phyloP scores from a whole-genome alignment of 2,329 filamentous ascomycete genomes.

The Shiraia sp. region DNA sequence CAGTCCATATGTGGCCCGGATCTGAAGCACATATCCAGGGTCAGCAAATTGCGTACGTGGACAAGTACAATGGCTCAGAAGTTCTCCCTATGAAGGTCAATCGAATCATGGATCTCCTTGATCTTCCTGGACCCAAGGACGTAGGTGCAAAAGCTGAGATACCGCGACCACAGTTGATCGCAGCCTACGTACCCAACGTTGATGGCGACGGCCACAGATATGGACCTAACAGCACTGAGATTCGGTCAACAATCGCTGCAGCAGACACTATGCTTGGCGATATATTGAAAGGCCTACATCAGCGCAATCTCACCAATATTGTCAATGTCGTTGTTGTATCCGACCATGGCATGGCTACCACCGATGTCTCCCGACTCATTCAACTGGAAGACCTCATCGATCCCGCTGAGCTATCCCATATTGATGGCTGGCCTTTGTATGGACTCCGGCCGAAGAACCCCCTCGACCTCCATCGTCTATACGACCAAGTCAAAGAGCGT shows the following conservation, averaged over 20 bases:
- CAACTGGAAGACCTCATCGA: constrained; percentile 91
- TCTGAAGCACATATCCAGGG: constrained; percentile 82
- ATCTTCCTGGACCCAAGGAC: constrained; percentile 74
- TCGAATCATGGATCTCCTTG: constrained; percentile 79
- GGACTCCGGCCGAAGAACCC: constrained; percentile 80
- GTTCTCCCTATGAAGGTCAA: constrained; percentile 73
- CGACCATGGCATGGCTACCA: constrained; percentile 98
- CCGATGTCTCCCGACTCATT: constrained; percentile 75
- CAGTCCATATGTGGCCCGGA: constrained; percentile 98
- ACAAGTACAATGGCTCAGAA: constrained; percentile 83
- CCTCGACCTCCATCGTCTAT: constrained; percentile 67
- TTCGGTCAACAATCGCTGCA: constrained; percentile 73
- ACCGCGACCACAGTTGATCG: constrained; percentile 84
- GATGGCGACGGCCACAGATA: constrained; percentile 85
- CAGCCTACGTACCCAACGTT: constrained; percentile 91
- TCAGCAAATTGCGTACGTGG: constrained; percentile 78
- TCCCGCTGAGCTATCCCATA: constrained; percentile 74
- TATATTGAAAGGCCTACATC: constrained; percentile 75
- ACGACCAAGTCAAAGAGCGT: constrained; percentile 61
- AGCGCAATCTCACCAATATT: constrained; percentile 82
- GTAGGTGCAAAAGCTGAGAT: constrained; percentile 51
- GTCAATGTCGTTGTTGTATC: constrained; percentile 97
- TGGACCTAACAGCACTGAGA: constrained; percentile 94
- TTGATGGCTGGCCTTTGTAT: constrained; percentile 92
- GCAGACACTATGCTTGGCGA: constrained; percentile 82